phyloP scores from a whole-genome alignment of 495 filamentous ascomycete genomes.

The Pyrenula aspistea region DNA sequence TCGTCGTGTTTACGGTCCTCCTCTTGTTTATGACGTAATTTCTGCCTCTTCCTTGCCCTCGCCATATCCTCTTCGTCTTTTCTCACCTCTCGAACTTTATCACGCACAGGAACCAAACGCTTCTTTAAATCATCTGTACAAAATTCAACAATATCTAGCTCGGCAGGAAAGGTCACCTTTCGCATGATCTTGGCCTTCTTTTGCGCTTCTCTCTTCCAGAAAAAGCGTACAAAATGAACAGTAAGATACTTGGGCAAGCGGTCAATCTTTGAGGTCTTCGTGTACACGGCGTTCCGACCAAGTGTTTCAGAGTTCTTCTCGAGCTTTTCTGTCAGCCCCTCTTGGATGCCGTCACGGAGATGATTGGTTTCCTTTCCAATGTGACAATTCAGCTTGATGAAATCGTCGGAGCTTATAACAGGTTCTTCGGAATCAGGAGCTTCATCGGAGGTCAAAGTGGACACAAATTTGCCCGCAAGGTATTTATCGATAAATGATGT shows the following conservation, averaged over 20 bases:
- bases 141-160: conserved; percentile 88
- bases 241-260: conserved; percentile 90
- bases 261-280: conserved; percentile 77
- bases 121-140: conserved; percentile 82
- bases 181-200: conserved; percentile 99
- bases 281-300: conserved; percentile 71
- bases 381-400: conserved; percentile 92
- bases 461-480: conserved; percentile 68
- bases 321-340: conserved; percentile 74
- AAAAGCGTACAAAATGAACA: conserved; percentile 96
- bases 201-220: conserved; percentile 85
- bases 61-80: conserved; percentile 91
- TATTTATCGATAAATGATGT: conserved; percentile 82
- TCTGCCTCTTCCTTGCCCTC: conserved; percentile 76
- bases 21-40: conserved; percentile 52
- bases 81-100: conserved; percentile 88
- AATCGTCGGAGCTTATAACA: conserved; percentile 52
- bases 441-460: conserved; percentile 73
- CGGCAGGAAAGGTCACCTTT: conserved; percentile 89
- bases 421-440: conserved; percentile 53
- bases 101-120: conserved; percentile 75
- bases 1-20: conserved; percentile 37
- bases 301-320: conserved; percentile 76
- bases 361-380: conserved; percentile 80
- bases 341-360: conserved; percentile 71